Percentiles rank a stretch among this genome's conserved stretches.
phyloP scores from a whole-genome alignment of 2,329 filamentous ascomycete genomes.

The Nannizzia gypsea region DNA sequence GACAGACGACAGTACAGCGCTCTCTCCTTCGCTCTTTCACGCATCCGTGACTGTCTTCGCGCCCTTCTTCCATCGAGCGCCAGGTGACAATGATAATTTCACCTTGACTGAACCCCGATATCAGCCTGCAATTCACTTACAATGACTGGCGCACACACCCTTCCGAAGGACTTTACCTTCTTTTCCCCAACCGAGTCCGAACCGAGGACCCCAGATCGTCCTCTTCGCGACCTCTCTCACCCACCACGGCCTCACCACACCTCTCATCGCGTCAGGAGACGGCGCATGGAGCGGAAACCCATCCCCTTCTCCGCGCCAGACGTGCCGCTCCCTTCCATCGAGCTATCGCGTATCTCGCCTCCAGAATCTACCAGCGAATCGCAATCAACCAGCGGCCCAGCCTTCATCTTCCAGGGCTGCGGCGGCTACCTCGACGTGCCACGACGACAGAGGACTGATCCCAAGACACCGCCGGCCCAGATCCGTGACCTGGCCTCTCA shows the following conservation, averaged over 20 bases:
- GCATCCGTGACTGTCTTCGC: background rate
- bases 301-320: slow-evolving; percentile 28
- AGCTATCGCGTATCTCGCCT: slow-evolving; percentile 22
- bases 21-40: background rate
- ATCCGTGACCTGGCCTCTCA: slow-evolving; percentile 30
- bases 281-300: slow-evolving; percentile 26
- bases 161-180: slow-evolving; percentile 38
- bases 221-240: slow-evolving; percentile 27
- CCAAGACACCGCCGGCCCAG: slow-evolving; percentile 36
- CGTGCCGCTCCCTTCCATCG: slow-evolving; percentile 34
- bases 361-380: slow-evolving; percentile 13
- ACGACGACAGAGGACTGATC: slow-evolving; percentile 26
- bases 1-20: background rate
- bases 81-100: background rate
- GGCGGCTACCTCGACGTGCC: slow-evolving; percentile 31
- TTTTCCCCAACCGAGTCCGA: slow-evolving; percentile 20
- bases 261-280: slow-evolving; percentile 30
- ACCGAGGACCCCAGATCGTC: slow-evolving; percentile 35
- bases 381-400: slow-evolving; percentile 9
- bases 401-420: slow-evolving; percentile 18
- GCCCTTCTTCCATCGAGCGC: background rate
- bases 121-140: background rate
- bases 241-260: slow-evolving; percentile 37
- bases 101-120: background rate
- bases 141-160: slow-evolving; percentile 25